Evolutionary conservation across 2,329 filamentous ascomycete species (phyloP), one percentile per base, ranked within the genome.

Genomic region (Chaetomium globosum): DNA sequence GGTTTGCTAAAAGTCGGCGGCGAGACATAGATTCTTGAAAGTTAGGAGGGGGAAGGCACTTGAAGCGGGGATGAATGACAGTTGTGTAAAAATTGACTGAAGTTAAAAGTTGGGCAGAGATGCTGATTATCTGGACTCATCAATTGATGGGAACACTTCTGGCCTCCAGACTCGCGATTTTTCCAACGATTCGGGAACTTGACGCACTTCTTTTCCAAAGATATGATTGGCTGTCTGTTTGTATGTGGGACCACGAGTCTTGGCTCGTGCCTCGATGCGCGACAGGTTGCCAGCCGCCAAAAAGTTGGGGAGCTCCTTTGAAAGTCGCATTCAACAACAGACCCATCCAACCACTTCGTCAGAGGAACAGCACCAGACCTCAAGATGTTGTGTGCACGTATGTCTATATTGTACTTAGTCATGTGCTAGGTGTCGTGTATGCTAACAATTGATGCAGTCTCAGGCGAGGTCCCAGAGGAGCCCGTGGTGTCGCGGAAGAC

Each of bases 401-500:
- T 28, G 72, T 67, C 4, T 4, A 1, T 1, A 26, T n/a, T 12
- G 1, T 21, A 31, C 31, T 9, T 10, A 21, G 9, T 19, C 3
- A 39, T 39, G 36, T 9, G 4, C 19, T n/a, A 21, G n/a, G 19
- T 21, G n/a, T 1, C 43, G 7, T 7, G 8, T 7, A 19, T 33
- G 61, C 68, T 72, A 36, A 70, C 64, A 43, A 63, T 61, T 59
- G 31, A 60, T 67, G 63, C 74, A 96, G 94, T 99, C 79, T 99
- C 95, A 68, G 95, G 95, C 80, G 94, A 97, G 85, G 89, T 92
- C 81, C 94, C 95, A 70, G 91, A 97, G 81, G 89, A 93, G 80
- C 93, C 95, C 63, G 94, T 98, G 71, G 91, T 93, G 75, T 99
- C 95, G 75, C 90, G 91, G 79, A 96, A 97, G 82, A 96, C 92